These are phyloP conservation scores for Elymus sibiricus DNA, from an alignment of 176 grass and related monocot genomes.

Conservation along the genomic window DNA sequence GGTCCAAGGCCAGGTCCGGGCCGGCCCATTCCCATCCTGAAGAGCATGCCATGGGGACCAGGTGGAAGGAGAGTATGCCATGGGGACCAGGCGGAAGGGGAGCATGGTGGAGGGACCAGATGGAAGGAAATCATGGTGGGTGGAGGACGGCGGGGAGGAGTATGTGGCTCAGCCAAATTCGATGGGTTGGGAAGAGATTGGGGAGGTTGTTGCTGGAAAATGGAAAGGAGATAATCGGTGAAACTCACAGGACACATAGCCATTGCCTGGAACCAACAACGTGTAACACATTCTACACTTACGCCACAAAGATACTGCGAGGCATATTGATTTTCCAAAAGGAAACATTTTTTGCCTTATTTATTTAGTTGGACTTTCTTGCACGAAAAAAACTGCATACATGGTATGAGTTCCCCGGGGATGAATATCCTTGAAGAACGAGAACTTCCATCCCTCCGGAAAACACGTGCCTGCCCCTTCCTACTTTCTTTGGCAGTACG, in stretches of 20 bases:
- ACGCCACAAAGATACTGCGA: background rate
- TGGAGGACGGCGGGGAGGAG: background rate
- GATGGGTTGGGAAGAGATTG: background rate
- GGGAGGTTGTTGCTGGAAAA: too few species aligned
- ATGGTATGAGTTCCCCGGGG: background rate
- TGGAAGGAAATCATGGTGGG: background rate
- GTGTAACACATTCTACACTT: too few species aligned
- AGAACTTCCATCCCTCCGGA: background rate
- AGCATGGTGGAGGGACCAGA: background rate
- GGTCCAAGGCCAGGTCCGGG: too few species aligned
- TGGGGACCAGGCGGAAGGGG: background rate
- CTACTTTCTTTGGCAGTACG: background rate
- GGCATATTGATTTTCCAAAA: background rate
- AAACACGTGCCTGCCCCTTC: background rate
- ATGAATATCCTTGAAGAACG: background rate
- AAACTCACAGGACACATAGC: background rate
- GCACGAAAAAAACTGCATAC: background rate
- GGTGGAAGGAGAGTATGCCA: too few species aligned
- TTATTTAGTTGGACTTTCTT: background rate
- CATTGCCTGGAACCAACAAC: background rate
- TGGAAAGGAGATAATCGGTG: too few species aligned
- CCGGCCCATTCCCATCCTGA: too few species aligned
- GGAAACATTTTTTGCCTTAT: background rate
- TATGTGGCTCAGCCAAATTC: background rate
- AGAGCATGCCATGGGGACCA: too few species aligned